Evolutionary conservation across 1,284 basidiomycete species (phyloP), one percentile per base, ranked within the genome.

Genomic region (Malassezia brasiliensis): DNA sequence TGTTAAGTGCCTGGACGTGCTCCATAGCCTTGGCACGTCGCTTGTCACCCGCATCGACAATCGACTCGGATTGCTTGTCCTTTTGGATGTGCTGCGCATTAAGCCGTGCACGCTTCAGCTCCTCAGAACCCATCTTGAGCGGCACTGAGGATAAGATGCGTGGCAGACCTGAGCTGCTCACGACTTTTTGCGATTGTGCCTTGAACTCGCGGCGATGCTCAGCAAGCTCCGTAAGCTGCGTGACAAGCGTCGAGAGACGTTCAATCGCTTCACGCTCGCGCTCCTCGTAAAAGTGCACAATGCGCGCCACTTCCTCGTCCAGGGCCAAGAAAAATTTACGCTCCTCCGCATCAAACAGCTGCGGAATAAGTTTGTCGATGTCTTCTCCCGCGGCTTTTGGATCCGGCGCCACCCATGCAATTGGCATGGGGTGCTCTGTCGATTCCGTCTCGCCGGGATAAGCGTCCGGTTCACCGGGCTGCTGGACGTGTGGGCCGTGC

Each of bases 251-350:
- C 56, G 75, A 73, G 53, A 82, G 80, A 56, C 79, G 79, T 28
- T 76, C 76, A 20, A 77, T 76, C 76, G 85, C 83, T 62, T 89
- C 87, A 22, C 79, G 77, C 73, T 88, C 87, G 22, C 85, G 80
- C 22, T 81, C 81, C 8, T 81, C 68, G 70, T 88, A 96, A 74
- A 96, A 96, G 2, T 42, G 39, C 38, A 62, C 52, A 52, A 66
- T 66, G 20, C 63, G 59, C 20, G 64, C 62, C 36, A 69, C 60
- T 55, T 67, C 67, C 28, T 53, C 35, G 35, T 72, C 63, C 49
- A 65, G 59, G 0, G 61, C 65, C 9, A 39, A 42, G 32, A 69
- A 71, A 40, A 65, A 77, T 77, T 67, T 90, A 85, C 20, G 91
- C 82, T 77, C 93, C 88, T 52, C 74, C 66, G 90, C 84, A 35